Conservation (phyloP, 2,329 filamentous ascomycete species). For the Penicillium palitans region DNA sequence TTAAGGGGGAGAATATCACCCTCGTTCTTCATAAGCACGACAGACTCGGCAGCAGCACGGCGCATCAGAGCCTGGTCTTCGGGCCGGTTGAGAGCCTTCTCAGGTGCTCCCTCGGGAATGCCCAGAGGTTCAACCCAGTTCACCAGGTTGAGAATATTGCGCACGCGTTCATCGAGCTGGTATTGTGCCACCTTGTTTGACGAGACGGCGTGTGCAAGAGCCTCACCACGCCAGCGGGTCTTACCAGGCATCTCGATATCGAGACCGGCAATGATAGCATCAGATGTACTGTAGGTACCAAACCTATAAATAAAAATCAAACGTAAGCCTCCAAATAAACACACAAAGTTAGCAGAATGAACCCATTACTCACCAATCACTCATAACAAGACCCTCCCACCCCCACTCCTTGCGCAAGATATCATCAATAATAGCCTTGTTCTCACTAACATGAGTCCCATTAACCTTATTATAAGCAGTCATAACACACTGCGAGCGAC, state of each 20-base stretch:
- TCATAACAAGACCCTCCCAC: slow-evolving; percentile 50
- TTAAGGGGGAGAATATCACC: slow-evolving; percentile 60
- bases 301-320: slow-evolving; percentile 33
- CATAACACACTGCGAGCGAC: slow-evolving; percentile 58
- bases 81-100: slow-evolving; percentile 58
- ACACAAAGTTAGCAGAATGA: background rate
- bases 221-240: slow-evolving; percentile 44
- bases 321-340: background rate
- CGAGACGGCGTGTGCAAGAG: slow-evolving; percentile 48
- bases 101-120: slow-evolving; percentile 56
- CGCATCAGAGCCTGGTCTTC: slow-evolving; percentile 66
- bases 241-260: slow-evolving; percentile 53
- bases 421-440: slow-evolving; percentile 42
- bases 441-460: slow-evolving; percentile 50
- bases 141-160: slow-evolving; percentile 59
- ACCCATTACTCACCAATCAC: slow-evolving; percentile 42
- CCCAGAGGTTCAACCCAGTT: slow-evolving; percentile 57
- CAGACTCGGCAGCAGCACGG: slow-evolving; percentile 65
- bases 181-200: slow-evolving; percentile 59
- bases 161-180: slow-evolving; percentile 59
- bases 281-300: slow-evolving; percentile 49
- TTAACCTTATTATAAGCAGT: slow-evolving; percentile 61
- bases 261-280: slow-evolving; percentile 47
- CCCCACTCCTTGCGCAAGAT: slow-evolving; percentile 50
- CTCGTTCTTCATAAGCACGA: slow-evolving; percentile 74